These are phyloP conservation scores for Datura wrightii DNA, from an alignment of 257 asterid genomes.

Conservation along the genomic window DNA sequence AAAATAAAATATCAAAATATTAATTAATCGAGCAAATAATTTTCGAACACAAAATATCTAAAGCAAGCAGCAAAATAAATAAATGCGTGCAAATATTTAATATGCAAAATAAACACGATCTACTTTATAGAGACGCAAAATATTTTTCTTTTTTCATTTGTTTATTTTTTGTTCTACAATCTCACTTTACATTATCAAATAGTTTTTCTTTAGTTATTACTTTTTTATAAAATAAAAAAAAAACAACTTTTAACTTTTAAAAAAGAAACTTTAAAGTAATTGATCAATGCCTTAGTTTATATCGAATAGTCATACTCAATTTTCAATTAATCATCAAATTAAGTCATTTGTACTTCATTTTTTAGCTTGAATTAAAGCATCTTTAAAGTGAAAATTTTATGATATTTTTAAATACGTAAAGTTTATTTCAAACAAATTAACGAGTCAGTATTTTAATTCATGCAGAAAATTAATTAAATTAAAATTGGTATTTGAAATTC, in stretches of 20 bases:
- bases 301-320: background rate
- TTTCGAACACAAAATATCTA: background rate
- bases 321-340: background rate
- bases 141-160: background rate
- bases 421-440: background rate
- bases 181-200: background rate
- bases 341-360: background rate
- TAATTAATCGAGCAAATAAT: background rate
- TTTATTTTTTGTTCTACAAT: background rate
- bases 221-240: background rate
- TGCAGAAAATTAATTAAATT: background rate
- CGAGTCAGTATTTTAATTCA: background rate
- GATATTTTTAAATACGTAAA: background rate
- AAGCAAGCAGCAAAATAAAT: no score
- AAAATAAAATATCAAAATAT: no score
- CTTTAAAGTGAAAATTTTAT: background rate
- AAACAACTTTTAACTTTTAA: background rate
- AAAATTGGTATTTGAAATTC: background rate
- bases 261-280: background rate
- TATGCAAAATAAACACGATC: background rate
- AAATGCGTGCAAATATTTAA: background rate
- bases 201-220: background rate
- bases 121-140: slow-evolving; percentile 23
- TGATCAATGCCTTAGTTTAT: background rate
- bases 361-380: background rate